Conservation (phyloP, 139 green algal species). For the Micractinium conductrix region DNA sequence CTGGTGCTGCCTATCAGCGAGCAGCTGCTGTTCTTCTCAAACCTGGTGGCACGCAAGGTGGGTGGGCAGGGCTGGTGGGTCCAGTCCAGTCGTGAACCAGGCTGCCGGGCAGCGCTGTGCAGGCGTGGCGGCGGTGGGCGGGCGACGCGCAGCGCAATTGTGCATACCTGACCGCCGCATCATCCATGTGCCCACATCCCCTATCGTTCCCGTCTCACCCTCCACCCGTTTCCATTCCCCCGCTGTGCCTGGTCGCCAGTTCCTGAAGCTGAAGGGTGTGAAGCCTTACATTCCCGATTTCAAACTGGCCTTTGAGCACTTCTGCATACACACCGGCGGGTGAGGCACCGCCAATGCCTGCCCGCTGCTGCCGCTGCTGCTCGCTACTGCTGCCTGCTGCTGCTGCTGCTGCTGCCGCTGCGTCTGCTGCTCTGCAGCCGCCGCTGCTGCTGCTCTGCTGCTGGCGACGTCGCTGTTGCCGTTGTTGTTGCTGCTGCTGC, state of each 20-base stretch:
- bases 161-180: too few species aligned
- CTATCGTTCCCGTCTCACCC: neutral
- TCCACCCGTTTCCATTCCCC: neutral
- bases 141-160: too few species aligned
- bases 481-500: too few species aligned
- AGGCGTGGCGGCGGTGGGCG: neutral
- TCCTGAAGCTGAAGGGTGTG: slow-evolving; percentile 54
- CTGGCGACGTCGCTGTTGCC: too few species aligned
- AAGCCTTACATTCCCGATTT: slow-evolving; percentile 98
- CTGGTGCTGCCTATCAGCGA: slow-evolving; percentile 94
- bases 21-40: slow-evolving; percentile 93
- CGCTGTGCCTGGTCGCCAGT: too few species aligned
- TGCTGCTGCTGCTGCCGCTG: too few species aligned
- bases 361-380: slow-evolving; percentile 57
- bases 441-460: too few species aligned
- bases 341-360: slow-evolving; percentile 65
- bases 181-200: neutral
- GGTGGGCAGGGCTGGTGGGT: neutral
- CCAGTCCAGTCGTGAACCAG: neutral
- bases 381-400: neutral
- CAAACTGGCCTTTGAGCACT: slow-evolving; percentile 97
- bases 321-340: slow-evolving; percentile 98
- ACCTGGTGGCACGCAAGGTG: slow-evolving; percentile 80
- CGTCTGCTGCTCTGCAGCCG: too few species aligned
- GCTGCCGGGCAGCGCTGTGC: neutral